Conservation (phyloP, 768 basidiomycete species). For the Leccinum obscurum region DNA sequence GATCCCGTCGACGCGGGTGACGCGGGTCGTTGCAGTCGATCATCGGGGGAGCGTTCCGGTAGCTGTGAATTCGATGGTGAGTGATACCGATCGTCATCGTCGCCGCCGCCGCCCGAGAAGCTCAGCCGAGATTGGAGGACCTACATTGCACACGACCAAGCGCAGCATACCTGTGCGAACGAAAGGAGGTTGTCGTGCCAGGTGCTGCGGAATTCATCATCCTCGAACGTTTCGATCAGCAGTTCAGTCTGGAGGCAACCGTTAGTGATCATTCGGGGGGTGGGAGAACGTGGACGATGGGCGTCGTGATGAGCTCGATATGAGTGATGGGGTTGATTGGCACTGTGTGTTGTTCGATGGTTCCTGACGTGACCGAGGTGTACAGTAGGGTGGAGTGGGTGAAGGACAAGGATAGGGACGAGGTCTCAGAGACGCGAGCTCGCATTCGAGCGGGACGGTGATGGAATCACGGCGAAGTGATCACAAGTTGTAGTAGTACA, state of each 20-base stretch:
- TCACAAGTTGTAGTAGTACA: no score
- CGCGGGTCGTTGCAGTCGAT: conserved; percentile 81
- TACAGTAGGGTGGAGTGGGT: conserved; percentile 22
- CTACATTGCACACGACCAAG: conserved; percentile 27
- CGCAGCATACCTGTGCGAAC: conserved; percentile 26
- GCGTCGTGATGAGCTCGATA: conserved; percentile 23
- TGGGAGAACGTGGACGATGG: conserved; percentile 22
- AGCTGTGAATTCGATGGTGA: conserved; percentile 70
- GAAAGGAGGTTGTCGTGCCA: conserved; percentile 26
- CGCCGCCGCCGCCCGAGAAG: conserved; percentile 16
- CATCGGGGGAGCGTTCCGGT: conserved; percentile 84
- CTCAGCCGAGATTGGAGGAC: conserved; percentile 15
- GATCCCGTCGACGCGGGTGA: conserved; percentile 91
- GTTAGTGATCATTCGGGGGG: conserved; percentile 1
- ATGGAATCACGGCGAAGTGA: not conserved
- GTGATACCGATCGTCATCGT: not conserved
- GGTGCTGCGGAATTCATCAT: conserved; percentile 16
- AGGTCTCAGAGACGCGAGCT: conserved; percentile 13
- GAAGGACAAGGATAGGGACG: conserved; percentile 23
- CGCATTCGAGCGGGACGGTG: conserved; percentile 16
- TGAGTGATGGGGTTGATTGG: conserved; percentile 11
- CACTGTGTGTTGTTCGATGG: conserved; percentile 1
- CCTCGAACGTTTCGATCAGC: conserved; percentile 22
- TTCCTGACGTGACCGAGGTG: conserved; percentile 7
- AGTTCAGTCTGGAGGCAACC: conserved; percentile 22